Conservation (phyloP, 495 filamentous ascomycete genomes). For the Neurospora sp. region DNA sequence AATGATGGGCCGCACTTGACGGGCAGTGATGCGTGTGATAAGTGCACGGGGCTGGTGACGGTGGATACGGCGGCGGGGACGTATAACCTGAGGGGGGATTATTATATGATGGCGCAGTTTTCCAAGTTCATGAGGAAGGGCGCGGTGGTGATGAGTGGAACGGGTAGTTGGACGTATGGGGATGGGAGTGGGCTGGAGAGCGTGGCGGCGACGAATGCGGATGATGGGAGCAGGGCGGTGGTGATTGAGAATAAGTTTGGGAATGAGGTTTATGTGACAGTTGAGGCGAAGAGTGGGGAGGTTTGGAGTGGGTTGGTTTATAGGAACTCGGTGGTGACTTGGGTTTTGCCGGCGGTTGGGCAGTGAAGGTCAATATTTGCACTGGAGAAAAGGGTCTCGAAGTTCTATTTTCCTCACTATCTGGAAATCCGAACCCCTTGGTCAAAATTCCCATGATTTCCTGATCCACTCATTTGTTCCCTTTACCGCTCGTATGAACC, state of each 20-base stretch:
- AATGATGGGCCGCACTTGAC: conserved; percentile 43
- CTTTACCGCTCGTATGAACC: no score
- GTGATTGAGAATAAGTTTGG: conserved; percentile 44
- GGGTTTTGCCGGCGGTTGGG: conserved; percentile 33
- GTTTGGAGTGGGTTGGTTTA: conserved; percentile 42
- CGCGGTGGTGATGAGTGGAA: conserved; percentile 34
- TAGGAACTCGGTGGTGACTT: conserved; percentile 40
- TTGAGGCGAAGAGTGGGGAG: conserved; percentile 33
- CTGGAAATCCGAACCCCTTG: no score
- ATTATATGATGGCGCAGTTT: conserved; percentile 49
- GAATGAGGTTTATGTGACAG: conserved; percentile 39
- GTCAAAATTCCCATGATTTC: no score
- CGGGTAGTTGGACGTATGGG: conserved; percentile 37
- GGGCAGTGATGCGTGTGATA: conserved; percentile 32
- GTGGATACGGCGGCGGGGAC: conserved; percentile 28
- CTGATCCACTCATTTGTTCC: no score
- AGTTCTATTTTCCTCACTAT: no score
- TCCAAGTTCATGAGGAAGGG: conserved; percentile 46
- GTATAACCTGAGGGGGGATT: conserved; percentile 38
- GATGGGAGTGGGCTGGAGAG: conserved; percentile 35
- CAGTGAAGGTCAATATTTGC: not conserved
- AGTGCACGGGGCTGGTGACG: conserved; percentile 41
- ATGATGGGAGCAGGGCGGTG: conserved; percentile 37
- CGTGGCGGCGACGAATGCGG: conserved; percentile 41
- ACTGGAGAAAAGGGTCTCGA: no score